phyloP scores from a whole-genome alignment of 345 rosid species.

The Hevea brasiliensis region DNA sequence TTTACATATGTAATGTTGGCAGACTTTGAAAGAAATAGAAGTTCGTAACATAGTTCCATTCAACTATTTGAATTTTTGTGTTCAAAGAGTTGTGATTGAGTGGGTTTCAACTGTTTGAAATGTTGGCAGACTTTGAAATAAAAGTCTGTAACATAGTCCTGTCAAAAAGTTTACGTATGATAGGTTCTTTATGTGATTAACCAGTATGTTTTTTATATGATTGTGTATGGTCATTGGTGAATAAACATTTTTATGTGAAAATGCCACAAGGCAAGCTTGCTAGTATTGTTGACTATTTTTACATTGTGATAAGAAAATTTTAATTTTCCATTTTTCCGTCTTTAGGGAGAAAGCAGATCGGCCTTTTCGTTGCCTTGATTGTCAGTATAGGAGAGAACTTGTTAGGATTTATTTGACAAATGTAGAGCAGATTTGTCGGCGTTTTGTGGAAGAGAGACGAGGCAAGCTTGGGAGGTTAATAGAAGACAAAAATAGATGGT shows the following conservation, averaged over 20 bases:
- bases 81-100: neutral
- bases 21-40: neutral
- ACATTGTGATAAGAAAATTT: neutral
- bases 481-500: slow-evolving; percentile 83
- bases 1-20: no score
- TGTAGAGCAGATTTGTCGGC: slow-evolving; percentile 83
- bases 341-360: slow-evolving; percentile 84
- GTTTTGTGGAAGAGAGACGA: slow-evolving; percentile 82
- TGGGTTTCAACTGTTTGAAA: no score
- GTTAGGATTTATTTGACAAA: slow-evolving; percentile 82
- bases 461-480: slow-evolving; percentile 64
- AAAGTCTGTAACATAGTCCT: no score
- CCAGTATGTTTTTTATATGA: neutral
- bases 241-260: neutral
- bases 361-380: slow-evolving; percentile 90
- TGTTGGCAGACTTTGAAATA: no score
- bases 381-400: slow-evolving; percentile 87
- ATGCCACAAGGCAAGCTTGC: neutral
- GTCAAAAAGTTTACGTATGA: no score
- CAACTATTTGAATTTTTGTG: neutral
- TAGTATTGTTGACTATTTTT: no score
- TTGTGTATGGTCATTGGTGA: neutral
- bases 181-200: no score
- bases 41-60: neutral
- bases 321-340: neutral